phyloP scores from a whole-genome alignment of 768 basidiomycete genomes.

The Suillus lakei region DNA sequence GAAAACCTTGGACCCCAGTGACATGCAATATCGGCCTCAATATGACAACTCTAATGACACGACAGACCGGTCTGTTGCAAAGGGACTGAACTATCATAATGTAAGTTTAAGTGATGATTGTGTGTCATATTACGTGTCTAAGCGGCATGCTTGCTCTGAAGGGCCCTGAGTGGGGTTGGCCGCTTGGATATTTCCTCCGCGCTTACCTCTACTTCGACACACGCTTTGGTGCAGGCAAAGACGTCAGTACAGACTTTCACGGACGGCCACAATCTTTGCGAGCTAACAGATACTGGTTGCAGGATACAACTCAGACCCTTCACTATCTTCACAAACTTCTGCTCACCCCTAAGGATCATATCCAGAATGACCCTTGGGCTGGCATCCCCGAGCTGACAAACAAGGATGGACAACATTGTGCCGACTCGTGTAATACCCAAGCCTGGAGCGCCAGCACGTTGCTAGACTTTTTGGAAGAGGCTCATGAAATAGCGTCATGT shows the following conservation, averaged over 20 bases:
- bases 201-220: constrained; percentile 92
- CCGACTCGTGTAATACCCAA: constrained; percentile 91
- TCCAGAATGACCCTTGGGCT: constrained; percentile 85
- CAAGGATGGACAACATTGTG: constrained; percentile 79
- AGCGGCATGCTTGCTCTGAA: constrained; percentile 33
- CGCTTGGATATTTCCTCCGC: constrained; percentile 91
- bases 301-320: constrained; percentile 75
- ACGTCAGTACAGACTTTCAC: constrained; percentile 49
- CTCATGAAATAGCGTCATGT: constrained; percentile 46
- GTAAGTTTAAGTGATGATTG: constrained; percentile 43
- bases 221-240: constrained; percentile 64
- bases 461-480: constrained; percentile 85
- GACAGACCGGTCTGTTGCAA: constrained; percentile 80
- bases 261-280: constrained; percentile 9
- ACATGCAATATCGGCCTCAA: constrained; percentile 86
- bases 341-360: constrained; percentile 70
- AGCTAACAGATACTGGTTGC: background rate
- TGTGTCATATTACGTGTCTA: constrained; percentile 20
- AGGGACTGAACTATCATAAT: constrained; percentile 94
- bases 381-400: constrained; percentile 95
- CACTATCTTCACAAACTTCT: constrained; percentile 81
- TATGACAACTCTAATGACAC: constrained; percentile 97
- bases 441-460: constrained; percentile 96
- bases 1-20: constrained; percentile 91
- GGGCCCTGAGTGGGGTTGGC: constrained; percentile 97